Conservation (phyloP, 2,329 filamentous ascomycete genomes). For the Diaporthe citrichinensis region DNA sequence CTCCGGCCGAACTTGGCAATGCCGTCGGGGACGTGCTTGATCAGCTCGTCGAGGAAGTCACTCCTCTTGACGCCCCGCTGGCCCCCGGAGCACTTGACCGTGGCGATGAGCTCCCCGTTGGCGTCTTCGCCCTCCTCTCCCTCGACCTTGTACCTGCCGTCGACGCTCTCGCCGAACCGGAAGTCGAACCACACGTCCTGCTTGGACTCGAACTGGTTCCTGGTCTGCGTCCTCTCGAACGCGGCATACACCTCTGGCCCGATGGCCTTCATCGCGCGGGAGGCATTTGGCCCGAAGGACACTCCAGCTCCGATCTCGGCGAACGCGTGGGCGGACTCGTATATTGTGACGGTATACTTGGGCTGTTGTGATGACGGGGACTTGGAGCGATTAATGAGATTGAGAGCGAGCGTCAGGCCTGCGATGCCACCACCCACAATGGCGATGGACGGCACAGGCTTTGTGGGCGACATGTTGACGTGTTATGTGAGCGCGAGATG, state of each 20-base stretch:
- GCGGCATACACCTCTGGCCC: slow-evolving; percentile 45
- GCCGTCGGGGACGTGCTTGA: slow-evolving; percentile 42
- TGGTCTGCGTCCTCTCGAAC: slow-evolving; percentile 49
- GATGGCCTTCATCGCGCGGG: slow-evolving; percentile 48
- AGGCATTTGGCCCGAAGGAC: slow-evolving; percentile 65
- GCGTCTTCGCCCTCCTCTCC: slow-evolving; percentile 36
- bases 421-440: slow-evolving; percentile 73
- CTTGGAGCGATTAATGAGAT: slow-evolving; percentile 50
- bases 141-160: slow-evolving; percentile 39
- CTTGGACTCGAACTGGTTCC: slow-evolving; percentile 45
- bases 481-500: background rate
- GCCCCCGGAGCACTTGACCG: slow-evolving; percentile 39
- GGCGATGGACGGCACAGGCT: slow-evolving; percentile 54
- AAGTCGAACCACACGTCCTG: slow-evolving; percentile 48
- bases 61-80: slow-evolving; percentile 48
- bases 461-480: background rate
- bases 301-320: slow-evolving; percentile 72
- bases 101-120: slow-evolving; percentile 40
- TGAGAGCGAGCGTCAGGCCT: slow-evolving; percentile 64
- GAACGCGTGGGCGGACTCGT: slow-evolving; percentile 68
- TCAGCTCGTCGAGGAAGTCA: slow-evolving; percentile 43
- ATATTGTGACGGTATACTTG: slow-evolving; percentile 56
- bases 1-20: slow-evolving; percentile 41
- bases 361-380: slow-evolving; percentile 33
- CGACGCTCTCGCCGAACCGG: slow-evolving; percentile 44